Evolutionary conservation across 2,329 filamentous ascomycete species (phyloP), one percentile per base, ranked within the genome.

Genomic region (Sarocladium kiliense): DNA sequence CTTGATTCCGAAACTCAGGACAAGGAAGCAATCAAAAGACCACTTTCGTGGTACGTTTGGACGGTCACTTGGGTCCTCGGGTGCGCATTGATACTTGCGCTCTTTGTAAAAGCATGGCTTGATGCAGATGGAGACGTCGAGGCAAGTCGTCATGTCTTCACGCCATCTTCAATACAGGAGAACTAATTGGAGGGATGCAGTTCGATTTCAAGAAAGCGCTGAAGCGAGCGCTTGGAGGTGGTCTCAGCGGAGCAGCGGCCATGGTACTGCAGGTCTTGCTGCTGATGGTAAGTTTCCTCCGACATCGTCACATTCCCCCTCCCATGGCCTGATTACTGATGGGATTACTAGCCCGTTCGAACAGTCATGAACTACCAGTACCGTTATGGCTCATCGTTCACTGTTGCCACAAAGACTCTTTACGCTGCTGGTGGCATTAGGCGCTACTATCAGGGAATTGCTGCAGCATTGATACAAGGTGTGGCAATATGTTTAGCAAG

Each of bases 301-400:
- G 23, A 7, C n/a, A 39, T 16, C 16, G 12, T 39, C 36, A 39
- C 12, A n/a, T 16, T 39, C 5, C 7, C 18, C 12, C 18, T 39
- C 9, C 7, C 5, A 16, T 39, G 7, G 12, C 7, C 2, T n/a
- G n/a, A n/a, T n/a, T n/a, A n/a, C n/a, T n/a, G n/a, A n/a, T n/a
- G n/a, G n/a, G n/a, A n/a, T n/a, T 1, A 1, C 3, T 47, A 77
- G 75, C 76, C 75, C 3, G 63, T 78, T 3, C 70, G 75, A 4
- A 78, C 75, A 0, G 74, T 77, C 12, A 78, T 78, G 75, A 78
- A 78, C 62, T 78, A 77, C 44, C 75, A 78, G 57, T 78, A 78
- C 54, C 75, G 75, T 2, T 74, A 72, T 37, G 75, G 75, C 1
- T 70, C 68, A 0, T 66, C 71, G 0, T 77, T 78, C 55, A 68